Evolutionary conservation across 192 early-diverging fungal species (phyloP), one percentile per base, ranked within the genome.

Genomic region (Podila verticillata): DNA sequence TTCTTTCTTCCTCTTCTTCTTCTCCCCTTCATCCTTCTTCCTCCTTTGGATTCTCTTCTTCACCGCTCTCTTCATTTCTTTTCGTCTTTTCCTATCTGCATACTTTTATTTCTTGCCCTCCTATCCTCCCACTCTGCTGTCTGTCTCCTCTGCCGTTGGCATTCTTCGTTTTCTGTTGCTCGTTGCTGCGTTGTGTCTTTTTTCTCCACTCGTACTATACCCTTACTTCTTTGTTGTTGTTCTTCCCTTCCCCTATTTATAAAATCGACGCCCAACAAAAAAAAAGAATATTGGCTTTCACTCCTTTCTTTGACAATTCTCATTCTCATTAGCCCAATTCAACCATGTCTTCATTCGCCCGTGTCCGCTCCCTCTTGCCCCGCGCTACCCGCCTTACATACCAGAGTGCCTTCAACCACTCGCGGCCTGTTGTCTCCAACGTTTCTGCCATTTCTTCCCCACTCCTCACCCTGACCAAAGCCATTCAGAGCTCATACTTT

Each of bases 331-430:
- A 7, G 15, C 51, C 51, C 51, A 24, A 10, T n/a, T 24, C 51
- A 54, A 32, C 48, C 63, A 74, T 74, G 73, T 74, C 73, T 49
- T 57, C 73, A 68, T 74, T 74, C 35, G 51, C 67, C 58, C 74
- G 74, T 64, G 35, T 22, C 2, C 65, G 65, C 39, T 57, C 51
- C 12, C 66, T 62, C 66, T 47, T 48, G 63, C 48, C 59, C 61
- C 59, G 59, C 34, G 32, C 35, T 17, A 26, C 69, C 61, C 19
- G 61, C 56, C 67, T 68, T 39, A 54, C 62, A 28, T 63, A 65
- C 51, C 34, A 47, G 66, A 48, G 61, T 68, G n/a, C 66, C 63
- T n/a, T 64, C 56, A 22, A 69, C 15, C 51, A 39, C 67, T 39
- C 48, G 35, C 67, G 19, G 31, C 8, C 48, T n/a, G 5, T 8